Percentiles rank a stretch among this genome's conserved stretches.
Evolutionary conservation across 179 eudicot species (phyloP).

Genomic region (Silene coronaria): DNA sequence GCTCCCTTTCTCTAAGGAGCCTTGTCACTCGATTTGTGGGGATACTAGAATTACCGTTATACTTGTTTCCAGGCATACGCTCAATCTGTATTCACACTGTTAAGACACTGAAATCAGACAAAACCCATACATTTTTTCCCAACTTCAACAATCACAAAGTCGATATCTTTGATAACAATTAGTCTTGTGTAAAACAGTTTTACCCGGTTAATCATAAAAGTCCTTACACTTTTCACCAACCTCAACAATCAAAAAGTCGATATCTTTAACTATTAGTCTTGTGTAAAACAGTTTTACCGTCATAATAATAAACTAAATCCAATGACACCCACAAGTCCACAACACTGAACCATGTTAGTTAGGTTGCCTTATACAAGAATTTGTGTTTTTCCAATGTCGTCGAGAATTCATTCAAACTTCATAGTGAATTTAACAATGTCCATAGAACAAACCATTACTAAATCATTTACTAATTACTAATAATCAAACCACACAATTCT

Average conservation of each 20-base stretch:
- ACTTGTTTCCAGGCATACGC: constrained; percentile 81
- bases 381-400: background rate
- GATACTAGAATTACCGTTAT: constrained; percentile 40
- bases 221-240: background rate
- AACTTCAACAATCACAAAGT: background rate
- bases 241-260: background rate
- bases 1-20: constrained; percentile 67
- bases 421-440: background rate
- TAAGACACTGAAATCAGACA: constrained; percentile 22
- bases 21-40: constrained; percentile 56
- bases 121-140: background rate
- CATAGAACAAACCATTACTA: constrained; percentile 1
- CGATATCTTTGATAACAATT: background rate
- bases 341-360: background rate
- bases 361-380: background rate
- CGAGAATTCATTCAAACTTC: background rate
- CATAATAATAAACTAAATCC: background rate
- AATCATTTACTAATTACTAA: constrained; percentile 4
- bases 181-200: background rate
- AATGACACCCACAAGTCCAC: background rate
- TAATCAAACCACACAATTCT: background rate
- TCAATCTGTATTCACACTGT: constrained; percentile 37
- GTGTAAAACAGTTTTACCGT: background rate
- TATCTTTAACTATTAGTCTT: background rate
- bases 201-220: too few relatives aligned